Conservation (phyloP, 108 stramenopile genomes). For the Licmophora abbreviata region DNA sequence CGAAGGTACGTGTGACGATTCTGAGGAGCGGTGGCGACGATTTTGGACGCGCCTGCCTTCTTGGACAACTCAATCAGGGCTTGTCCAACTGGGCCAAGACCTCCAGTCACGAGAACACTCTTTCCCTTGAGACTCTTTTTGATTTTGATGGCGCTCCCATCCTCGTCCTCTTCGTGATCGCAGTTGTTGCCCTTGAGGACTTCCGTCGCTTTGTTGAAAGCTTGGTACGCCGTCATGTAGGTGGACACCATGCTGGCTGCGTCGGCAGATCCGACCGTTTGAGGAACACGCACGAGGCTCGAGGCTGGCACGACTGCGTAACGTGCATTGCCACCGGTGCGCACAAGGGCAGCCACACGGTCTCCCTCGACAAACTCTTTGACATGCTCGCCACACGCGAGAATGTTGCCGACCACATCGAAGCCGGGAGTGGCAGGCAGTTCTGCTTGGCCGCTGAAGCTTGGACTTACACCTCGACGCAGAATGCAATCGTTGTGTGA, state of each 20-base stretch:
- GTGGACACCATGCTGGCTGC: slow-evolving; percentile 60
- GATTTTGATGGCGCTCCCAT: too few species aligned
- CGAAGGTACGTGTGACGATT: slow-evolving; percentile 33
- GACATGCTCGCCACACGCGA: slow-evolving; percentile 24
- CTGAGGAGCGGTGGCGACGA: slow-evolving; percentile 51
- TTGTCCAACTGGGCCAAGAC: slow-evolving; percentile 51
- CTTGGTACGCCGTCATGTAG: slow-evolving; percentile 60
- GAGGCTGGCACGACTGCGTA: slow-evolving; percentile 30
- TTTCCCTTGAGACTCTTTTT: slow-evolving; percentile 36
- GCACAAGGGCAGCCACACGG: slow-evolving; percentile 46
- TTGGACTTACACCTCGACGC: slow-evolving; percentile 39
- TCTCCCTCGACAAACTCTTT: slow-evolving; percentile 30
- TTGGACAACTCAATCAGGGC: slow-evolving; percentile 47
- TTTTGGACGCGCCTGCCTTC: slow-evolving; percentile 38
- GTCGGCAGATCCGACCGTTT: slow-evolving; percentile 32
- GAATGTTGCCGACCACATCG: slow-evolving; percentile 50
- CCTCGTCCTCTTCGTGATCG: slow-evolving; percentile 16
- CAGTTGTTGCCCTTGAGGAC: slow-evolving; percentile 19
- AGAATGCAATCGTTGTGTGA: slow-evolving; percentile 41
- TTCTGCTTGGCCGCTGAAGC: slow-evolving; percentile 14
- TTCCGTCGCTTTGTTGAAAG: slow-evolving; percentile 11
- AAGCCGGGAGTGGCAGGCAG: slow-evolving; percentile 54
- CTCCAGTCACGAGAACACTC: slow-evolving; percentile 52
- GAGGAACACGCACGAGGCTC: slow-evolving; percentile 35
- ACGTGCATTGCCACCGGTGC: slow-evolving; percentile 54